Percentiles rank a stretch among this genome's conserved stretches.
phyloP scores from a whole-genome alignment of 768 basidiomycete genomes.

The Boletus coccyginus region DNA sequence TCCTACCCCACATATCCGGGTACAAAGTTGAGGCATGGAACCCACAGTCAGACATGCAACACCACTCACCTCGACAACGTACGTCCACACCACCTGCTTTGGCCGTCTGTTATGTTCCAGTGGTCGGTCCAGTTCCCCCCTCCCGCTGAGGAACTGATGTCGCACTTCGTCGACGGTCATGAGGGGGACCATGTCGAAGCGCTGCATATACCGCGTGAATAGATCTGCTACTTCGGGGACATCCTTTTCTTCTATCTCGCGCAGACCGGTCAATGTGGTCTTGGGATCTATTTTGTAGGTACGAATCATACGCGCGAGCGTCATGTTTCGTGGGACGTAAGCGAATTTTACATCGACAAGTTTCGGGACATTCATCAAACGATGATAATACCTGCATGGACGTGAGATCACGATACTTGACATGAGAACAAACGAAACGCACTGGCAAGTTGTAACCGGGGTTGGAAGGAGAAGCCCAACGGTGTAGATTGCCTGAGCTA shows the following conservation, averaged over 20 bases:
- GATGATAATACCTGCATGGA: slow-evolving; percentile 77
- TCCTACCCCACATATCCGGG: slow-evolving; percentile 47
- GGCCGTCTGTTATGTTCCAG: slow-evolving; percentile 43
- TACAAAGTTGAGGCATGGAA: neutral
- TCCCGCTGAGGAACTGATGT: slow-evolving; percentile 88
- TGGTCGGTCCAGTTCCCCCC: slow-evolving; percentile 49
- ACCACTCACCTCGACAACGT: slow-evolving; percentile 82
- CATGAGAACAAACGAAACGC: slow-evolving; percentile 21
- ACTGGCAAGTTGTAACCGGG: slow-evolving; percentile 84
- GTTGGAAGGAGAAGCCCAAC: slow-evolving; percentile 93
- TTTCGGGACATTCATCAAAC: slow-evolving; percentile 87
- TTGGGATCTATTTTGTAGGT: slow-evolving; percentile 62
- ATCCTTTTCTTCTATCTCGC: slow-evolving; percentile 87
- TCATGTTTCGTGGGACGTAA: slow-evolving; percentile 82
- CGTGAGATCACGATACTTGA: slow-evolving; percentile 4
- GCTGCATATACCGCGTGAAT: slow-evolving; percentile 72
- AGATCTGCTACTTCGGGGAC: slow-evolving; percentile 67
- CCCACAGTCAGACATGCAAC: slow-evolving; percentile 9
- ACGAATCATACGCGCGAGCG: slow-evolving; percentile 86
- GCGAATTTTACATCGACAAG: slow-evolving; percentile 89
- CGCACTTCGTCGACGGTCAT: slow-evolving; percentile 74
- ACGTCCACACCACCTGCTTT: slow-evolving; percentile 92
- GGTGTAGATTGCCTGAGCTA: slow-evolving; percentile 98
- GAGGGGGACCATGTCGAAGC: slow-evolving; percentile 81
- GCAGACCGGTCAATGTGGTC: slow-evolving; percentile 58